A percentile compares a stretch with the other conserved stretches of the same genome.
These are phyloP conservation scores for Gynochthodes officinalis DNA, from an alignment of 257 asterid species.

Conservation along the genomic window DNA sequence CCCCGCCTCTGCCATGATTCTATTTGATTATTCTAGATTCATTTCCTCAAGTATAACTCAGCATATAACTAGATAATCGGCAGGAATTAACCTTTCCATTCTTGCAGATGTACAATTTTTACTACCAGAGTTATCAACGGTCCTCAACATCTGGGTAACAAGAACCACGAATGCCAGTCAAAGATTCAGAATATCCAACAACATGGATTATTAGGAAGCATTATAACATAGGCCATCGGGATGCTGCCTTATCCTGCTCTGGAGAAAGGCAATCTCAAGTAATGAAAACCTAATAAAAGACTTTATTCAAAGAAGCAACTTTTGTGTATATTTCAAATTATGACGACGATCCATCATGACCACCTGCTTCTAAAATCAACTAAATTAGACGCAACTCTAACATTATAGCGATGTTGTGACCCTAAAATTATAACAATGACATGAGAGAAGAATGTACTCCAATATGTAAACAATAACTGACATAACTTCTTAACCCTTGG, in stretches of 20 bases:
- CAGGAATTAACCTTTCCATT: too few species aligned
- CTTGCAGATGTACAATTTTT: too few species aligned
- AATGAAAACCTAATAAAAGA: background rate
- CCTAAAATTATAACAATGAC: background rate
- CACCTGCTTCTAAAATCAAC: background rate
- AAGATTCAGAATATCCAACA: too few species aligned
- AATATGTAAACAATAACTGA: background rate
- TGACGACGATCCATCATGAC: background rate
- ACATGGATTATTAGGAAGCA: too few species aligned
- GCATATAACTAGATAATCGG: too few species aligned
- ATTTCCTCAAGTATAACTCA: too few species aligned
- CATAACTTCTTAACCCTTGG: constrained; percentile 30
- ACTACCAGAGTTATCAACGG: too few species aligned
- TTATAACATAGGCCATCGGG: too few species aligned
- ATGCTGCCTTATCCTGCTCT: background rate
- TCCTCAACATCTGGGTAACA: too few species aligned
- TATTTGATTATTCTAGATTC: too few species aligned
- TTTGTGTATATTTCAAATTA: background rate
- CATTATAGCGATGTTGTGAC: background rate
- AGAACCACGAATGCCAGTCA: too few species aligned
- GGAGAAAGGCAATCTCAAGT: background rate
- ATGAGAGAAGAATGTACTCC: constrained; percentile 16
- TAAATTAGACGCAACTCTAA: constrained; percentile 4
- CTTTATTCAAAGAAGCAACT: background rate
- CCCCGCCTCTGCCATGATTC: too few species aligned